These are phyloP conservation scores for Lentinula sp. DNA, from an alignment of 768 basidiomycete species.

Conservation along the genomic window DNA sequence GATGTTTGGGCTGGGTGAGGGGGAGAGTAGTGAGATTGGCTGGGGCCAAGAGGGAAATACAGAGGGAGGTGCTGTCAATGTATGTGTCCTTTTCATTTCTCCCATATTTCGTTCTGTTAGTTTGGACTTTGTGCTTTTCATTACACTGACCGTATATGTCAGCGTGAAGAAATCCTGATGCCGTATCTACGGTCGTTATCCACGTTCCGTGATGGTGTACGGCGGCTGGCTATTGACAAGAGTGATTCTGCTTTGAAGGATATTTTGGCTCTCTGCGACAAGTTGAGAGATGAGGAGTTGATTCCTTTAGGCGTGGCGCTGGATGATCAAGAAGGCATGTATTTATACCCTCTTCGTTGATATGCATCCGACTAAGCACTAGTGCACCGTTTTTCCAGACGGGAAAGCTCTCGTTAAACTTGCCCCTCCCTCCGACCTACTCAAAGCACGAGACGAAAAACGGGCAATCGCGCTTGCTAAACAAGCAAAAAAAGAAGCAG, in stretches of 20 bases:
- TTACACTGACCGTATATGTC: neutral
- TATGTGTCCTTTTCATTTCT: conserved; percentile 20
- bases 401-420: conserved; percentile 95
- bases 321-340: conserved; percentile 89
- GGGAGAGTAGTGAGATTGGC: conserved; percentile 62
- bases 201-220: conserved; percentile 86
- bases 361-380: conserved; percentile 5
- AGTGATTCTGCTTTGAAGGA: conserved; percentile 63
- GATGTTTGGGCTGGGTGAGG: conserved; percentile 76
- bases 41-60: conserved; percentile 70
- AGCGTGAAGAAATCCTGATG: conserved; percentile 85
- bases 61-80: conserved; percentile 39
- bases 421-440: conserved; percentile 73
- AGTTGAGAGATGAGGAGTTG: conserved; percentile 82
- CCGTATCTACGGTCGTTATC: conserved; percentile 85
- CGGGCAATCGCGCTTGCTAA: conserved; percentile 69
- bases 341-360: neutral
- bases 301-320: conserved; percentile 93
- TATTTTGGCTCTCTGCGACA: conserved; percentile 83
- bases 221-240: conserved; percentile 73
- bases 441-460: conserved; percentile 87
- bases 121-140: neutral
- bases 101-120: neutral
- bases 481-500: conserved; percentile 70
- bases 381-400: conserved; percentile 38